Evolutionary conservation across 2,329 filamentous ascomycete genomes (phyloP).

Genomic region (Aspergillus floridensis): DNA sequence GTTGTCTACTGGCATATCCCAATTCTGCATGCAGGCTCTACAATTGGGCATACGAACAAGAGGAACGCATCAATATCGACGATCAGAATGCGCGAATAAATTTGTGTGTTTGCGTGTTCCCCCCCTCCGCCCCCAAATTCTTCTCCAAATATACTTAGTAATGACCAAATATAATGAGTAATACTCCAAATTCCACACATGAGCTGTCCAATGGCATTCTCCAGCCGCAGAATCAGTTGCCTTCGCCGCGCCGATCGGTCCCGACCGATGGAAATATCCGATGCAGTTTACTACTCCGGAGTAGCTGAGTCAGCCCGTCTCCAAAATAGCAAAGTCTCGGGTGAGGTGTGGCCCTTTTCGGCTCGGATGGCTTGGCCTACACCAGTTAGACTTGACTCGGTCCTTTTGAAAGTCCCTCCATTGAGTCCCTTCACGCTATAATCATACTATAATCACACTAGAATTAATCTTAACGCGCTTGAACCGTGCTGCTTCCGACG

Average conservation of each 20-base stretch:
- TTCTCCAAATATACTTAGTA: constrained; percentile 4
- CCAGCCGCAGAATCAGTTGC: background rate
- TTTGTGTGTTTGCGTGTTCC: background rate
- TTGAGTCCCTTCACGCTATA: too few relatives aligned
- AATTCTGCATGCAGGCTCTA: background rate
- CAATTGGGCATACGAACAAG: background rate
- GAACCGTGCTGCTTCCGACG: constrained; percentile 5
- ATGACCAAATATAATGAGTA: background rate
- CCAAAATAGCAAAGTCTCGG: background rate
- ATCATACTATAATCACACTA: background rate
- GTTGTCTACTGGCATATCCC: too few relatives aligned
- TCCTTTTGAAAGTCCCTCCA: too few relatives aligned
- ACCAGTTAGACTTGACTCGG: too few relatives aligned
- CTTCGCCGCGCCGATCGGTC: constrained; percentile 19
- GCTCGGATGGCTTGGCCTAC: background rate
- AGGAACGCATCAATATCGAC: background rate
- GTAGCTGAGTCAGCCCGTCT: background rate
- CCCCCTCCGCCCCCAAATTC: background rate
- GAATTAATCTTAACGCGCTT: constrained; percentile 1
- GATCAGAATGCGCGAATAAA: constrained; percentile 14
- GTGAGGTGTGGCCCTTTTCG: background rate
- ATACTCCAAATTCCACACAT: constrained; percentile 7
- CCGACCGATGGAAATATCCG: constrained; percentile 22
- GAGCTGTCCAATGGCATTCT: constrained; percentile 9
- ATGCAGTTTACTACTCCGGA: too few relatives aligned